A percentile compares a stretch with the other conserved stretches of the same genome.
Conservation (phyloP, 108 stramenopile species). For the Parmales sp. region DNA sequence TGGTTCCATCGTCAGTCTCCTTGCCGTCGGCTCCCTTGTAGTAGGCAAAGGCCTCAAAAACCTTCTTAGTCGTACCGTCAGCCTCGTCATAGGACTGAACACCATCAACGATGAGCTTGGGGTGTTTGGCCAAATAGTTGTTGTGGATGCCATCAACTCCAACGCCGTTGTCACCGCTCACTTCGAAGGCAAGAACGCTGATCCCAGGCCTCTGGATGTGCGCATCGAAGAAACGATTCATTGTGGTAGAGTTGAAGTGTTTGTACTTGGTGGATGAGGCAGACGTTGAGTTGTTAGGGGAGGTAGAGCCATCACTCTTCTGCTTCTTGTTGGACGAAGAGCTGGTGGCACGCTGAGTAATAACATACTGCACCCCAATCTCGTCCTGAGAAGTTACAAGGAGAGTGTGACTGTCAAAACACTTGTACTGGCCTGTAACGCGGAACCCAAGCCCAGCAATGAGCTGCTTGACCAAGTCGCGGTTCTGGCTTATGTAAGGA, state of each 20-base stretch:
- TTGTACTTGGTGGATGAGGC: not conserved
- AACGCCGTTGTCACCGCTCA: constrained; percentile 21
- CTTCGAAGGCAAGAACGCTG: constrained; percentile 60
- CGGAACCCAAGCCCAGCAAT: constrained; percentile 70
- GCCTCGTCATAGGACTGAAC: constrained; percentile 15
- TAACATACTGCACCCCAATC: constrained; percentile 60
- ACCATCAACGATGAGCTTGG: constrained; percentile 38
- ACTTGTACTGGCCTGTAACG: constrained; percentile 37
- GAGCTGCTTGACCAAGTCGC: constrained; percentile 65
- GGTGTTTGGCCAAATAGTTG: constrained; percentile 49
- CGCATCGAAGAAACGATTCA: constrained; percentile 40
- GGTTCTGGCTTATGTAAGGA: constrained; percentile 40
- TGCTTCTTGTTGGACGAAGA: constrained; percentile 13
- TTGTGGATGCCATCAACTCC: constrained; percentile 33
- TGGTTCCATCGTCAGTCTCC: constrained; percentile 52
- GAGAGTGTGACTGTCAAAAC: constrained; percentile 36
- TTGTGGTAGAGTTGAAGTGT: constrained; percentile 44
- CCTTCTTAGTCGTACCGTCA: constrained; percentile 18
- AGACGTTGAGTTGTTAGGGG: not conserved
- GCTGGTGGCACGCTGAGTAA: no score
- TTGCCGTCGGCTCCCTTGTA: constrained; percentile 33
- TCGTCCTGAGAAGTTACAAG: constrained; percentile 65
- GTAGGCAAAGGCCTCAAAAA: constrained; percentile 73
- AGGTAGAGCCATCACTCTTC: not conserved
- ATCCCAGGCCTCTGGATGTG: constrained; percentile 52